Evolutionary conservation across 2,329 filamentous ascomycete genomes (phyloP), one percentile per base, ranked within the genome.

Genomic region (Tolypocladium pustulatum): DNA sequence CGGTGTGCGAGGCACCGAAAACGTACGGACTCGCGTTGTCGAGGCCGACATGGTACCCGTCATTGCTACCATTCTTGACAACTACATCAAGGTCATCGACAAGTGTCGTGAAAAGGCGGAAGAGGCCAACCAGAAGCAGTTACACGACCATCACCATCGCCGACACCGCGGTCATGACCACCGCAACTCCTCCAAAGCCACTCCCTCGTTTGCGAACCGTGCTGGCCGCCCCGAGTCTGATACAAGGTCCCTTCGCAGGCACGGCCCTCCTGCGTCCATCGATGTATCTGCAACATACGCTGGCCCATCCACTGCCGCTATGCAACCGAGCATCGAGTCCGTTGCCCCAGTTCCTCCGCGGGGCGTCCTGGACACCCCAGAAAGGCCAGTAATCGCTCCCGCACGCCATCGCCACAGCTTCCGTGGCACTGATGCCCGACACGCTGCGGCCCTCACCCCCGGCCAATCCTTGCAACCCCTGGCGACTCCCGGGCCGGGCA

Each of bases 41-140:
- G 94, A 99, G 76, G 94, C 94, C 62, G 94, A 99, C 74, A 97
- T 99, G 90, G 94, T 99, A 4, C 94, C 94, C 2, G 94, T 99
- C 67, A 97, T 99, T 67, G 94, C 94, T 58, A 97, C 94, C 54
- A 96, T 99, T 57, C 85, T 99, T 61, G 91, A 97, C 76, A 97
- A 97, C 75, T 99, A 99, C 75, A 93, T 97, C 76, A 91, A 95
- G 70, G 91, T 97, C 61, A 87, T 97, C 64, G 93, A 97, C 67
- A 93, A 91, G 73, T 90, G 89, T 71, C 88, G 90, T 62, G 90
- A 94, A 71, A 90, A 90, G 75, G 87, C 87, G 36, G 91, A 97
- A 68, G 84, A 96, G 69, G 82, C 85, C 58, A 94, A 95, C 68
- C 81, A 85, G 67, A 89, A 90, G 67, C 81, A 85, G 65, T 78